Base-by-base conservation (phyloP, 495 filamentous ascomycete genomes). In the Daldinia caldariorum region DNA sequence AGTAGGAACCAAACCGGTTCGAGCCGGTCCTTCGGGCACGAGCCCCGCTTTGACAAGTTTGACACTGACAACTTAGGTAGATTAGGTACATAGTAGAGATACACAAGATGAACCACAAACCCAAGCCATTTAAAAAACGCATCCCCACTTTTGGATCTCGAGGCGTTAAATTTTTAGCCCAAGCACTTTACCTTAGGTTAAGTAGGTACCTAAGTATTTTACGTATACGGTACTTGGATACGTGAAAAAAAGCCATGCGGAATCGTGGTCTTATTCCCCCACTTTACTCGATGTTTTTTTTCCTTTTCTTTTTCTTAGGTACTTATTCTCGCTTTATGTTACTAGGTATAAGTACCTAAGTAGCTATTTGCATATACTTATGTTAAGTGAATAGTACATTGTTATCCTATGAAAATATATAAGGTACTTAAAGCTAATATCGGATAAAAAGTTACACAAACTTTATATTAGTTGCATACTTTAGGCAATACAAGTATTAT, bases 1-100 rank as follows among this genome's bases (percentile, higher is more conserved):
- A 67, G 37, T 34, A 37, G 58, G 64, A 65, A 66, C 16, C 35
- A 57, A 67, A 62, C 64, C 64, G 69, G 69, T 68, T 72, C 69
- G 69, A 63, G 56, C 69, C 64, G 69, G 59, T 10, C 61, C 63
- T 53, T 65, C 41, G 60, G 64, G 61, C 26, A 35, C 18, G 37
- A 47, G 43, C 47, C 56, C 64, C 64, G 58, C 69, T 63, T 66
- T 58, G 14, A 51, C 47, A 51, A n/a, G 49, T 47, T 47, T 47
- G 43, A 38, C 31, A 53, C 57, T 38, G 32, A 66, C 54, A 14
- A 35, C 26, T 3, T 26, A 26, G 26, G 3, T 26, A 26, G 26
- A 26, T 26, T 26, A 26, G 26, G 26, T 26, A 26, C 26, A 1
- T 26, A 26, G n/a, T n/a, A n/a, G n/a, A n/a, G 32, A 34, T 34